Evolutionary conservation across 1,284 basidiomycete genomes (phyloP), one percentile per base, ranked within the genome.

Genomic region (Naganishia liquefaciens): DNA sequence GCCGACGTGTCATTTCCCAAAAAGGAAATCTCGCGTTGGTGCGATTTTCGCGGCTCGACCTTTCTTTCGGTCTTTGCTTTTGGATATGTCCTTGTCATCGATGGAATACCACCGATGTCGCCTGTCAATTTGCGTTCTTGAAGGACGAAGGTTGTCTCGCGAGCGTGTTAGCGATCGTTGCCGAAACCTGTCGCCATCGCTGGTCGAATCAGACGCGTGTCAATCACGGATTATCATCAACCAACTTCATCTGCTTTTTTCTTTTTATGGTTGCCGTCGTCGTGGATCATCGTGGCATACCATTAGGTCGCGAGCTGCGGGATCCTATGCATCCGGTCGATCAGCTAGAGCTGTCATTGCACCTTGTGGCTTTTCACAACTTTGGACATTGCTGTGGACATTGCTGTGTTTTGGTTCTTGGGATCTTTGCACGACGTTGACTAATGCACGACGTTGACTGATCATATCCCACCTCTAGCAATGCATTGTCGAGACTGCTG

Each of bases 401-500:
- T 37, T n/a, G n/a, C n/a, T n/a, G n/a, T n/a, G n/a, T n/a, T n/a
- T n/a, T n/a, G n/a, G n/a, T n/a, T n/a, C n/a, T n/a, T n/a, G n/a
- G n/a, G n/a, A n/a, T n/a, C n/a, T n/a, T n/a, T n/a, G n/a, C n/a
- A 37, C 9, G 10, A 37, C 33, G 10, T 37, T 9, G 33, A 9
- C 33, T 37, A 13, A n/a, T 17, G n/a, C n/a, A 37, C 9, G 10
- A 37, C 33, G 10, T 37, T 9, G 33, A 9, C 33, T 37, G 33
- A n/a, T 17, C 25, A 30, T 33, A 23, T 13, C 10, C 23, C 39
- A n/a, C 50, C 40, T 43, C 6, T 28, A 65, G 64, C 43, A 65
- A 23, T 64, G 55, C 44, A 61, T 58, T 49, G n/a, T 47, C 46
- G 84, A 82, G 62, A 82, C 88, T 79, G 90, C 92, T 68, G 86